Evolutionary conservation across 495 filamentous ascomycete species (phyloP).

Genomic region (Talaromyces adpressus): DNA sequence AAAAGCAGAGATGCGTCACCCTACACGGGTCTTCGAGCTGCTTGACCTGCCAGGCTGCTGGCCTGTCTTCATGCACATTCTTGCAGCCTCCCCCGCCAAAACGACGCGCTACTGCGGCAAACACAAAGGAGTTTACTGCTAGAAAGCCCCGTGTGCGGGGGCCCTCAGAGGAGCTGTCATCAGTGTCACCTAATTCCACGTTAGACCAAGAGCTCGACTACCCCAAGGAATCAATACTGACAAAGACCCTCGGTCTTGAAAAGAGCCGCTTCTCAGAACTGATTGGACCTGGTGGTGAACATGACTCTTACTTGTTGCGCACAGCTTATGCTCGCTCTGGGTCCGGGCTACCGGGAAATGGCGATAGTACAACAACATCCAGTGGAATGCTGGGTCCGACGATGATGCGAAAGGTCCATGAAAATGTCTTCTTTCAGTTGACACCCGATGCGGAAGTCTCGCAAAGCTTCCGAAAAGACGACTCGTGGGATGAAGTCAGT

Average conservation of each 20-base stretch:
- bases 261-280: slow-evolving; percentile 18
- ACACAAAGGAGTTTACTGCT: background rate
- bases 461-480: slow-evolving; percentile 13
- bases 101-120: slow-evolving; percentile 2
- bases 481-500: slow-evolving; percentile 41
- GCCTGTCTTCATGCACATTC: slow-evolving; percentile 53
- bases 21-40: slow-evolving; percentile 58
- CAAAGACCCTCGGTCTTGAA: slow-evolving; percentile 17
- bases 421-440: slow-evolving; percentile 14
- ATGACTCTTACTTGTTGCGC: slow-evolving; percentile 15
- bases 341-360: background rate
- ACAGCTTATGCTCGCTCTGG: slow-evolving; percentile 7
- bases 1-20: slow-evolving; percentile 69
- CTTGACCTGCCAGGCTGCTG: slow-evolving; percentile 55
- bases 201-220: slow-evolving; percentile 4
- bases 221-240: slow-evolving; percentile 6
- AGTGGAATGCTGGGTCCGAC: background rate
- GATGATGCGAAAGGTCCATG: slow-evolving; percentile 10
- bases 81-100: slow-evolving; percentile 50
- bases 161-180: background rate
- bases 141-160: background rate
- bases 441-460: slow-evolving; percentile 12
- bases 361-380: background rate
- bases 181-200: background rate
- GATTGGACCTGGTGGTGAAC: slow-evolving; percentile 17